A percentile compares a stretch with the other conserved stretches of the same genome.
Evolutionary conservation across 1,284 basidiomycete species (phyloP).

Genomic region (Amylostereum chailletii): DNA sequence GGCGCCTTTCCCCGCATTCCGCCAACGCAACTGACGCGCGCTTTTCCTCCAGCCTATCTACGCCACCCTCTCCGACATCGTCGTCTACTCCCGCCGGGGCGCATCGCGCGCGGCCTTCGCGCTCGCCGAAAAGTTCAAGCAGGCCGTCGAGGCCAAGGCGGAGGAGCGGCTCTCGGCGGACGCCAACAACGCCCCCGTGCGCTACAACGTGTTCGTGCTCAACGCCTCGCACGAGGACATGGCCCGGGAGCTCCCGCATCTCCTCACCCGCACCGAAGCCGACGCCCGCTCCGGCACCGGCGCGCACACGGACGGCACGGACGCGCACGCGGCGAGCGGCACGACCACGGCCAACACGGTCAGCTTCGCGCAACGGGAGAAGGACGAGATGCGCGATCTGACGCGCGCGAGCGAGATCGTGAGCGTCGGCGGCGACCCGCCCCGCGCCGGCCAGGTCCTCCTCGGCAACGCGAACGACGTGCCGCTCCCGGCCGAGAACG

Average conservation of each 20-base stretch:
- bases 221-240: slow-evolving; percentile 50
- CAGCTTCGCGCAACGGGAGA: slow-evolving; percentile 71
- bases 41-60: slow-evolving; percentile 54
- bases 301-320: slow-evolving; percentile 22
- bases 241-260: slow-evolving; percentile 34
- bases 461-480: slow-evolving; percentile 77
- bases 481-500: slow-evolving; percentile 29
- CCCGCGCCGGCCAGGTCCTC: slow-evolving; percentile 50
- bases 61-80: slow-evolving; percentile 81
- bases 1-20: background rate
- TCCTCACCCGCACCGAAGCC: slow-evolving; percentile 29
- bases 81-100: slow-evolving; percentile 73
- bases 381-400: slow-evolving; percentile 84
- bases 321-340: slow-evolving; percentile 28
- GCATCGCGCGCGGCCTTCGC: slow-evolving; percentile 42
- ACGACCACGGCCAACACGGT: slow-evolving; percentile 45
- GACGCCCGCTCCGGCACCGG: slow-evolving; percentile 1
- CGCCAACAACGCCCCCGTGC: slow-evolving; percentile 32
- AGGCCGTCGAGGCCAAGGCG: slow-evolving; percentile 48
- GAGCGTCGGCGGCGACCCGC: slow-evolving; percentile 19
- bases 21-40: background rate
- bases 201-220: slow-evolving; percentile 85
- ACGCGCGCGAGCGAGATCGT: slow-evolving; percentile 81
- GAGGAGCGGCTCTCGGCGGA: slow-evolving; percentile 8
- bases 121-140: slow-evolving; percentile 50